Evolutionary conservation across 768 basidiomycete species (phyloP), one percentile per base, ranked within the genome.

Genomic region (Lactarius deliciosus): DNA sequence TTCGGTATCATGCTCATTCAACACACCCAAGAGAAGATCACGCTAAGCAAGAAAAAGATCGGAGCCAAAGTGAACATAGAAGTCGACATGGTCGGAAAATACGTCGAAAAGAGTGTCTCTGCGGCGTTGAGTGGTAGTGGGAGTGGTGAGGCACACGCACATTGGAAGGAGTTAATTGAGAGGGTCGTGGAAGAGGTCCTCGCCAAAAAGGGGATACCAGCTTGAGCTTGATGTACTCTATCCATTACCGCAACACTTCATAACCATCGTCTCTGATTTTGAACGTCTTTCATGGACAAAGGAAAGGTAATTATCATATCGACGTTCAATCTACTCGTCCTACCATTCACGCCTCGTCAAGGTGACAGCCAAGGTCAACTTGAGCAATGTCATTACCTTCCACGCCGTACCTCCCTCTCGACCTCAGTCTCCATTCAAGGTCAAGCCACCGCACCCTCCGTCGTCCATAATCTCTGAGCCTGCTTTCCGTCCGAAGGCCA

Each of bases 1-100:
- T 96, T 98, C 73, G 87, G 88, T 40, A 84, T 99, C 60, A 98
- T 98, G 96, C 85, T 99, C 70, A 96, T 99, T 77, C 86, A 86
- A 72, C 96, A 98, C 77, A 96, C 94, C 13, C 96, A 97, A 74
- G 79, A 87, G 72, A 94, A 89, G 77, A 89, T 98, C 64, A 89
- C 92, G 2, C 81, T 99, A 60, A 83, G 83, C 45, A 82, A 78
- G 68, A 99, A 98, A 76, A 70, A 72, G 3, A 75, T 90, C 1
- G 96, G 95, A 0, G 84, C 85, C 57, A 90, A 83, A 72, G 95
- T 98, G 60, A 99, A 99, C 74, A 84, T 99, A 66, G 97, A 99
- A 79, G 94, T 90, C 54, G 94, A 97, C 75, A 93, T 94, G 86
- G 87, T 96, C 22, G 94, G 92, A 18, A 96, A 96, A 77, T 94